Evolutionary conservation across 805 yeast genomes (phyloP).

Genomic region (Tetrapisispora iriomotensis): DNA sequence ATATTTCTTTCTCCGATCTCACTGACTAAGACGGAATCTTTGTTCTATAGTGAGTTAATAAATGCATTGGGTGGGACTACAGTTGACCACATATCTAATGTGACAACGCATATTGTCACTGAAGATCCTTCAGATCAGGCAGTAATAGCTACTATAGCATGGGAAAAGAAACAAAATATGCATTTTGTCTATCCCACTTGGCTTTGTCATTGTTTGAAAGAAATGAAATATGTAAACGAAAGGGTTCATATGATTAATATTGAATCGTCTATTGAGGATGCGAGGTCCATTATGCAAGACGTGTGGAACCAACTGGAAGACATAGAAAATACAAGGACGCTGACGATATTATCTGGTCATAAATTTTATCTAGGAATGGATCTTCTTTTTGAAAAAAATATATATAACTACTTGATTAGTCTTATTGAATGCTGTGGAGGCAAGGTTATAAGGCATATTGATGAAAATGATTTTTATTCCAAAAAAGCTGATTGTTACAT

Average conservation of each 20-base stretch:
- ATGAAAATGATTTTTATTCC: slow-evolving; percentile 6
- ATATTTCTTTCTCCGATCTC: slow-evolving; percentile 52
- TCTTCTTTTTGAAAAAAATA: neutral
- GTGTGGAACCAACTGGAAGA: slow-evolving; percentile 9
- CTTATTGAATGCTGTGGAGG: neutral
- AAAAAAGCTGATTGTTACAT: slow-evolving; percentile 39
- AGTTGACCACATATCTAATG: slow-evolving; percentile 48
- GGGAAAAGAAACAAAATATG: slow-evolving; percentile 25
- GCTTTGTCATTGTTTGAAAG: slow-evolving; percentile 2
- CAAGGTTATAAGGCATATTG: neutral
- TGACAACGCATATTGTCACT: slow-evolving; percentile 73
- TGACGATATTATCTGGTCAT: neutral
- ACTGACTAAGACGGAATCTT: slow-evolving; percentile 52
- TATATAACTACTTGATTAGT: slow-evolving; percentile 1
- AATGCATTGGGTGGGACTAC: slow-evolving; percentile 70
- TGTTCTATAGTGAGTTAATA: slow-evolving; percentile 48
- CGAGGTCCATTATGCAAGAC: slow-evolving; percentile 5
- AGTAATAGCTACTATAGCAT: slow-evolving; percentile 40
- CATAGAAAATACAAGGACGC: too few species aligned
- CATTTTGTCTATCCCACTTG: slow-evolving; percentile 2
- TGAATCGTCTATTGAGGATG: slow-evolving; percentile 18
- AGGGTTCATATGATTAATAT: slow-evolving; percentile 13
- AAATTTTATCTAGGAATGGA: slow-evolving; percentile 3
- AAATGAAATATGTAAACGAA: slow-evolving; percentile 35
- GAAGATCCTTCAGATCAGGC: slow-evolving; percentile 47